phyloP scores from a whole-genome alignment of 257 asterid species.

The Nicotiana otophora region DNA sequence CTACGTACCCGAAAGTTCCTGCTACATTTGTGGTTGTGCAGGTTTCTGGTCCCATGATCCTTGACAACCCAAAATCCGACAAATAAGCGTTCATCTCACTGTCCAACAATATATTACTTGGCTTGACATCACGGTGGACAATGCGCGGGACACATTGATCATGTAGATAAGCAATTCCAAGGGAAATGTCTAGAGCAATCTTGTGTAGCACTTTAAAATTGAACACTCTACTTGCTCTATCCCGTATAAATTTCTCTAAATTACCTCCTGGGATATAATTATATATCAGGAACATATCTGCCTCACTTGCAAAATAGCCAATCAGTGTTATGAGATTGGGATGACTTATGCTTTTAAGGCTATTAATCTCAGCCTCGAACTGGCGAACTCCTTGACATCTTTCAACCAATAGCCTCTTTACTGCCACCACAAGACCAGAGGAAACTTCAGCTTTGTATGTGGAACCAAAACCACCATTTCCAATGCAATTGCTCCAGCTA shows the following conservation, averaged over 20 bases:
- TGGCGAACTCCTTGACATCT: constrained; percentile 63
- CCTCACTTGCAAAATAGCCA: constrained; percentile 74
- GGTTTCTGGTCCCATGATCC: constrained; percentile 66
- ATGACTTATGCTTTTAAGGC: constrained; percentile 71
- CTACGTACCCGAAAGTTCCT: constrained; percentile 87
- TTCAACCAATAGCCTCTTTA: constrained; percentile 67
- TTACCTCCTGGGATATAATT: constrained; percentile 80
- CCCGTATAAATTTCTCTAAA: constrained; percentile 69
- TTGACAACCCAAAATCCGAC: constrained; percentile 79
- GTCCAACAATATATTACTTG: constrained; percentile 77
- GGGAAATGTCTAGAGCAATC: constrained; percentile 71
- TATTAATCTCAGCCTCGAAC: constrained; percentile 70
- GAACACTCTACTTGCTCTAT: constrained; percentile 54
- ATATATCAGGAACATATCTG: constrained; percentile 78
- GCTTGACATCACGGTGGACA: constrained; percentile 90
- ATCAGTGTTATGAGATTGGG: constrained; percentile 76
- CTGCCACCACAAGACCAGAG: constrained; percentile 68
- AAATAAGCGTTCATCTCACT: constrained; percentile 70
- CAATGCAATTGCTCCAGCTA: constrained; percentile 78
- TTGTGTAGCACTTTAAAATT: constrained; percentile 85
- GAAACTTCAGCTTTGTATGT: constrained; percentile 90
- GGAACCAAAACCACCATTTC: constrained; percentile 89
- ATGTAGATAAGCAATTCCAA: constrained; percentile 73
- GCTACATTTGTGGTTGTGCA: constrained; percentile 82
- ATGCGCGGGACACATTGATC: constrained; percentile 86